Percentiles rank a stretch among this genome's conserved stretches.
These are phyloP conservation scores for Malania oleifera DNA, from an alignment of 164 flowering plant species.

Conservation along the genomic window DNA sequence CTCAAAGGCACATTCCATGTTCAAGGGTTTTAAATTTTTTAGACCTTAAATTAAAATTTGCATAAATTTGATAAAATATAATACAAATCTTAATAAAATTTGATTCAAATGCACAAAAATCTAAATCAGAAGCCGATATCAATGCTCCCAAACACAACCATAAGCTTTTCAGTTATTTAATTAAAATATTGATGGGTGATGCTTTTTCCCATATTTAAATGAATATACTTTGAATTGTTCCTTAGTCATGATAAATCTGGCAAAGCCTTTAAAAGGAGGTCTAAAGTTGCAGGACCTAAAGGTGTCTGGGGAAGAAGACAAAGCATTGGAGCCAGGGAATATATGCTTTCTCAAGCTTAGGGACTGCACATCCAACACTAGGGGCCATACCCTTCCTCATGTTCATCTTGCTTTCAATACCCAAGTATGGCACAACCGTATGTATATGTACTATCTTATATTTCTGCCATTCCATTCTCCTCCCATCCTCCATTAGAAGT, in stretches of 20 bases:
- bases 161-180: background rate
- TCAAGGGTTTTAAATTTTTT: too few relatives aligned
- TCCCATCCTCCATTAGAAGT: background rate
- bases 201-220: too few relatives aligned
- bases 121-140: too few relatives aligned
- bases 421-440: conserved; percentile 20
- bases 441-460: conserved; percentile 3
- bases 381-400: conserved; percentile 19
- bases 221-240: too few relatives aligned
- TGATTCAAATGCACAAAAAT: too few relatives aligned
- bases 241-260: conserved; percentile 18
- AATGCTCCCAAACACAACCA: too few relatives aligned
- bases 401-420: conserved; percentile 18
- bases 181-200: background rate
- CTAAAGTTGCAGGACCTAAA: conserved; percentile 36
- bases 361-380: conserved; percentile 33
- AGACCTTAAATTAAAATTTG: too few relatives aligned
- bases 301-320: conserved; percentile 42
- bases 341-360: conserved; percentile 40
- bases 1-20: too few relatives aligned
- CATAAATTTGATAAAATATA: too few relatives aligned
- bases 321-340: conserved; percentile 33
- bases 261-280: conserved; percentile 47
- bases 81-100: too few relatives aligned
- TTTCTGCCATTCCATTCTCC: background rate